Evolutionary conservation across 1,139 yeast genomes (phyloP).

Genomic region (Spencermartinsiella ligniputridi): DNA sequence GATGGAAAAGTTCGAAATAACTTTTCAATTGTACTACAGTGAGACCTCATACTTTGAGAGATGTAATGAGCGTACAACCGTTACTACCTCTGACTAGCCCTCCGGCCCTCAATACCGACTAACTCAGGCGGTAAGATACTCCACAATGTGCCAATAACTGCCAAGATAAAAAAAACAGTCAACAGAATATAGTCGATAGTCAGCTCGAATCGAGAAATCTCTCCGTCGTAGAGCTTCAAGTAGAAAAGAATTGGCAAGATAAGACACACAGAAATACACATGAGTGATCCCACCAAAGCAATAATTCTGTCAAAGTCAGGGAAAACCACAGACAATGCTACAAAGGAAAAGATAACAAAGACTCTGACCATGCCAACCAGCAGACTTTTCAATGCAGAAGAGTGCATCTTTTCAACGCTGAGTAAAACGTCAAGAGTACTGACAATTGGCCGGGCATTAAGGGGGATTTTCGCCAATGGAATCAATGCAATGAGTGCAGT

Average conservation of each 20-base stretch:
- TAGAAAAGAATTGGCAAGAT: slow-evolving; percentile 74
- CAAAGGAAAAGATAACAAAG: slow-evolving; percentile 40
- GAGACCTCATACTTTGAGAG: too few species aligned
- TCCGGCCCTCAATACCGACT: not conserved
- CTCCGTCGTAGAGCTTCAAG: slow-evolving; percentile 49
- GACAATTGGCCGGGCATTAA: slow-evolving; percentile 81
- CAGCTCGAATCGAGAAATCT: slow-evolving; percentile 40
- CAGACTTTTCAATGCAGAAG: slow-evolving; percentile 3
- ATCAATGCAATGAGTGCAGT: slow-evolving; percentile 72
- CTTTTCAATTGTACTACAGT: slow-evolving; percentile 20
- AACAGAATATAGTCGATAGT: slow-evolving; percentile 45
- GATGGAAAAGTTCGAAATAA: slow-evolving; percentile 29
- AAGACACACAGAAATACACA: slow-evolving; percentile 77
- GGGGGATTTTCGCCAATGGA: slow-evolving; percentile 84
- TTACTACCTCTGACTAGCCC: not conserved
- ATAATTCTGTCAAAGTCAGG: slow-evolving; percentile 80
- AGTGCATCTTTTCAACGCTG: slow-evolving; percentile 30
- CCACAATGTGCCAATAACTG: slow-evolving; percentile 29
- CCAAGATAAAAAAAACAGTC: slow-evolving; percentile 25
- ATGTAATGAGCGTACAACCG: too few species aligned
- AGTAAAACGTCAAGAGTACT: slow-evolving; percentile 55
- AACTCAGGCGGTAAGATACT: slow-evolving; percentile 3
- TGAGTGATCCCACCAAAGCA: slow-evolving; percentile 76
- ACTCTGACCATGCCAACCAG: slow-evolving; percentile 26
- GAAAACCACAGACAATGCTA: slow-evolving; percentile 53